Evolutionary conservation across 495 filamentous ascomycete genomes (phyloP).

Genomic region (Staphylotrichum longicolle): DNA sequence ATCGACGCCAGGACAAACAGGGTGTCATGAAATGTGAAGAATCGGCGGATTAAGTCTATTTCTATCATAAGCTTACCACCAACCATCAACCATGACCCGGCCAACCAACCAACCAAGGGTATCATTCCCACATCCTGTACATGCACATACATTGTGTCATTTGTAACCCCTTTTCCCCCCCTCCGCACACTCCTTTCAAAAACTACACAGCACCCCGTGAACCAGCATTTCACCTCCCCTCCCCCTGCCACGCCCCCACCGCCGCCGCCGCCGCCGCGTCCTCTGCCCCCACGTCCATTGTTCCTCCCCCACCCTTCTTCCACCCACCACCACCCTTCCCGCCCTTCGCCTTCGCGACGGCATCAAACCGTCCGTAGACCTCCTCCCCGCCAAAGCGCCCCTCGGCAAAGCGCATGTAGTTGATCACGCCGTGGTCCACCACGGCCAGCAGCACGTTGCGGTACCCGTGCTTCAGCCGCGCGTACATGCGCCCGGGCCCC

Average conservation of each 20-base stretch:
- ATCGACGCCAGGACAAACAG: too few relatives aligned
- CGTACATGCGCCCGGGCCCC: conserved; percentile 51
- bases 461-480: conserved; percentile 77
- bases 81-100: too few relatives aligned
- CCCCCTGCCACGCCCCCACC: conserved; percentile 19
- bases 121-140: too few relatives aligned
- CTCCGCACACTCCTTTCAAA: too few relatives aligned
- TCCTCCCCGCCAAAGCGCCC: conserved; percentile 74
- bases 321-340: conserved; percentile 41
- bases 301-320: conserved; percentile 39
- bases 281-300: conserved; percentile 40
- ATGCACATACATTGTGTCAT: too few relatives aligned
- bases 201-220: too few relatives aligned
- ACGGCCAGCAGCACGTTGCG: conserved; percentile 82
- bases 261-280: conserved; percentile 34
- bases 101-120: too few relatives aligned
- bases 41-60: too few relatives aligned
- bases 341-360: conserved; percentile 24
- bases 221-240: too few relatives aligned
- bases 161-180: too few relatives aligned
- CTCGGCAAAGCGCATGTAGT: conserved; percentile 78
- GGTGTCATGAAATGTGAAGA: too few relatives aligned
- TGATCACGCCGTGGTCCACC: conserved; percentile 85
- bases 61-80: too few relatives aligned
- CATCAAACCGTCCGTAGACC: conserved; percentile 57